Base-by-base conservation (phyloP, 2,329 filamentous ascomycete genomes). In the Fusarium caatingaense region DNA sequence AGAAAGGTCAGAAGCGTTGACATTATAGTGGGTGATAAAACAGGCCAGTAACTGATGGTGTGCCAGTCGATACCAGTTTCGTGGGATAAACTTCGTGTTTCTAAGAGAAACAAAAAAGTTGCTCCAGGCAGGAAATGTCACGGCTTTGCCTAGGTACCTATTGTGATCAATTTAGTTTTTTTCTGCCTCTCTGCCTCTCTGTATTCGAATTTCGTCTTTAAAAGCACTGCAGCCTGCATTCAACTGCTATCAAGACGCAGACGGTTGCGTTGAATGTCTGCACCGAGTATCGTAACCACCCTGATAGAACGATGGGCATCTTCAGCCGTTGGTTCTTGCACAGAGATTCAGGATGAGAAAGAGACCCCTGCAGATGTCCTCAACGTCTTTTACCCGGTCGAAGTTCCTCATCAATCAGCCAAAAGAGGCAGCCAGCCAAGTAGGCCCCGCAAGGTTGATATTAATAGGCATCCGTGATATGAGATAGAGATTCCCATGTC, bases 261-360 rank as follows among this genome's bases (percentile, higher is more conserved):
- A 13, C 27, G 30, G 44, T 34, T 23, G 23, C 28, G 20, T 20
- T 40, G 21, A 51, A 15, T 20, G 18, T 27, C 32, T 37, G 21
- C 11, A 27, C 16, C 25, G 20, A 51, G 12, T 51, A 32, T 11
- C n/a, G 32, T 16, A 12, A 18, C 34, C 9, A 53, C 18, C n/a
- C 20, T n/a, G 23, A 53, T 25, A 15, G 20, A 44, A 21, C 15
- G 21, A 42, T 40, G 25, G 25, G n/a, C 21, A 28, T 51, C 45
- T 51, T 57, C 56, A 57, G 47, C 25, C 62, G 62, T 64, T 34
- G 45, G 30, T 34, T 25, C 47, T 68, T 41, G 28, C 34, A 42
- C 55, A 47, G 47, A 21, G 44, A 51, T 30, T 46, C 23, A 56
- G 30, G 47, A 27, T 25, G 28, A 47, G 25, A 28, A 67, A 27